A percentile compares a stretch with the other conserved stretches of the same genome.
These are phyloP conservation scores for Panicum hallii DNA, from an alignment of 202 grass and related monocot species.

Conservation along the genomic window DNA sequence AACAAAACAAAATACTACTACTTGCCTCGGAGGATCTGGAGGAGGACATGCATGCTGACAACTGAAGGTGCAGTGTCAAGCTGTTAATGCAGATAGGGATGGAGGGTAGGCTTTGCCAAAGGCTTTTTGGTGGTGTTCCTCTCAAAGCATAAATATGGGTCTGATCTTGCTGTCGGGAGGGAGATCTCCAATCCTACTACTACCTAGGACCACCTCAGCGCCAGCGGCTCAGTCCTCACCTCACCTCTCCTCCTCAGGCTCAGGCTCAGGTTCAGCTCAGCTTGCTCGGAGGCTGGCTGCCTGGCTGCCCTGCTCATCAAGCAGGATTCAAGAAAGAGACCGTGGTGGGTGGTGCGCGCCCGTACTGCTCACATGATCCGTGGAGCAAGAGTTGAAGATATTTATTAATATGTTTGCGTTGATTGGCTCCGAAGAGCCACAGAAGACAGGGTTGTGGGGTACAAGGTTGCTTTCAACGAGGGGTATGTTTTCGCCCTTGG, in stretches of 20 bases:
- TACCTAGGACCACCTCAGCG: slow-evolving; percentile 60
- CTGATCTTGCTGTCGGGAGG: slow-evolving; percentile 62
- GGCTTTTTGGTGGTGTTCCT: slow-evolving; percentile 55
- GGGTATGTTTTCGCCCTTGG: slow-evolving; percentile 19
- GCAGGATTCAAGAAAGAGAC: slow-evolving; percentile 51
- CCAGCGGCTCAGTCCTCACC: slow-evolving; percentile 4
- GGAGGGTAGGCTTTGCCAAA: slow-evolving; percentile 61
- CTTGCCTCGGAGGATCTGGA: slow-evolving; percentile 23
- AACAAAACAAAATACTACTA: not conserved
- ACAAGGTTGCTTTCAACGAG: slow-evolving; percentile 36
- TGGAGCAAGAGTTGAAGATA: slow-evolving; percentile 43
- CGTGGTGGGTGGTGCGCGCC: slow-evolving; percentile 41
- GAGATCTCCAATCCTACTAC: slow-evolving; percentile 48
- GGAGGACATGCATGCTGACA: slow-evolving; percentile 40
- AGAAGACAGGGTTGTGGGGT: slow-evolving; percentile 36
- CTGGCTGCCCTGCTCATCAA: not conserved
- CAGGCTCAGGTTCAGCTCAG: not conserved
- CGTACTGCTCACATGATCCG: slow-evolving; percentile 48
- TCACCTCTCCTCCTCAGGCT: not conserved
- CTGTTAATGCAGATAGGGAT: slow-evolving; percentile 56
- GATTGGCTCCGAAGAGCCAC: slow-evolving; percentile 41
- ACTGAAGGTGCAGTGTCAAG: slow-evolving; percentile 46
- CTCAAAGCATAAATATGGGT: slow-evolving; percentile 56
- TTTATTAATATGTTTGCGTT: slow-evolving; percentile 34
- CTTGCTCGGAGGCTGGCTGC: not conserved